Conservation (phyloP, 345 rosid genomes). For the Limnanthes douglasii region DNA sequence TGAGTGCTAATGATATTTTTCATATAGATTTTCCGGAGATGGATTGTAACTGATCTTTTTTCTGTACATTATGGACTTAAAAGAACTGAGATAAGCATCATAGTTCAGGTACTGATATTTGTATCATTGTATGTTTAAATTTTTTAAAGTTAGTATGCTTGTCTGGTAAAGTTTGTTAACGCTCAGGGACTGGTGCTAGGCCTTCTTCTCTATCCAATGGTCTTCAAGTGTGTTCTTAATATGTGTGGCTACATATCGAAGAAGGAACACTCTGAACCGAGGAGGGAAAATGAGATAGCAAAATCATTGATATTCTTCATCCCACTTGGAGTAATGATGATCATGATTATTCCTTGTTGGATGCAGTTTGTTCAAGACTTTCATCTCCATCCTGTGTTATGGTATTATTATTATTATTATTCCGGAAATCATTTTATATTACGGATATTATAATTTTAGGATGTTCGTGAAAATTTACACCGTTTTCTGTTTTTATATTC, state of each 20-base stretch:
- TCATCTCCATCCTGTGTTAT: slow-evolving; percentile 58
- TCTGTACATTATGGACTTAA: slow-evolving; percentile 34
- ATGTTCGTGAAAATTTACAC: too few species aligned
- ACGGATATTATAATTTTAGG: background rate
- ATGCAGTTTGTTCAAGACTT: slow-evolving; percentile 73
- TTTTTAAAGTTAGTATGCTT: too few species aligned
- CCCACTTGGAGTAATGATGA: slow-evolving; percentile 33
- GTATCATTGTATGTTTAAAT: too few species aligned
- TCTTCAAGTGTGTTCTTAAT: slow-evolving; percentile 34
- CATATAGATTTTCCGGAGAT: slow-evolving; percentile 30
- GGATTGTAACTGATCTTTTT: slow-evolving; percentile 25
- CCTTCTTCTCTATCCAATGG: slow-evolving; percentile 53
- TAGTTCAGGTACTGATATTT: slow-evolving; percentile 47
- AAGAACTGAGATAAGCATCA: slow-evolving; percentile 67
- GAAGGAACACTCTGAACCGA: slow-evolving; percentile 11
- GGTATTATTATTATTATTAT: slow-evolving; percentile 39
- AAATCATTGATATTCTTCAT: slow-evolving; percentile 40
- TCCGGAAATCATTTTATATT: background rate
- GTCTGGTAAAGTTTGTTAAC: slow-evolving; percentile 8
- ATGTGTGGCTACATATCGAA: slow-evolving; percentile 13
- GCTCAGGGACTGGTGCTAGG: slow-evolving; percentile 72
- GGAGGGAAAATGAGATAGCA: slow-evolving; percentile 20
- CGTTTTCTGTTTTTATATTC: too few species aligned
- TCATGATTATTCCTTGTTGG: slow-evolving; percentile 53
- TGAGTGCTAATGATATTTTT: slow-evolving; percentile 1